Evolutionary conservation across 2,329 filamentous ascomycete species (phyloP).

Genomic region (Pezicula carpinea): DNA sequence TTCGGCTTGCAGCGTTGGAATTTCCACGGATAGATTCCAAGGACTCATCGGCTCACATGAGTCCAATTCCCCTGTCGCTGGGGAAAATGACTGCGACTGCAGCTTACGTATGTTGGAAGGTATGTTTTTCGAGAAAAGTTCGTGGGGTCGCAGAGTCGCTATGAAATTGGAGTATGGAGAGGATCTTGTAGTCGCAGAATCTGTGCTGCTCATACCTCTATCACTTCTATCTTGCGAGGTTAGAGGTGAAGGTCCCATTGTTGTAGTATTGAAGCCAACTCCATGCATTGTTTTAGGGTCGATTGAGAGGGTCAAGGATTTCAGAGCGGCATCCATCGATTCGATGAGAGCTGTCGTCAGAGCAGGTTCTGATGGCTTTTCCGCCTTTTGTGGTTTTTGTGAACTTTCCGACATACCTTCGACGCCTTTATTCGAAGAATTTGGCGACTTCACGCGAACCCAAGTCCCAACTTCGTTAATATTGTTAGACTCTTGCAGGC

Average conservation of each 20-base stretch:
- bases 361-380: not conserved
- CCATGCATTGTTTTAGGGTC: not conserved
- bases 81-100: no score
- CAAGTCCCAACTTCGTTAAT: not conserved
- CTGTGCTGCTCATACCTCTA: not conserved
- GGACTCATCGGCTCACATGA: no score
- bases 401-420: not conserved
- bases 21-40: no score
- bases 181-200: not conserved
- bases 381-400: not conserved
- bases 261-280: not conserved
- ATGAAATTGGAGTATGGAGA: not conserved
- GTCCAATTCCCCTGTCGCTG: no score
- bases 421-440: not conserved
- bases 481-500: not conserved
- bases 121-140: no score
- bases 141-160: no score
- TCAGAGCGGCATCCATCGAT: not conserved
- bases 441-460: not conserved
- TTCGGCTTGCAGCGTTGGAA: no score
- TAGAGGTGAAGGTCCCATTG: not conserved
- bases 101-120: no score
- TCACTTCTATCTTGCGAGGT: not conserved
- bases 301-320: not conserved
- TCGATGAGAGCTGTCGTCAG: not conserved